These are phyloP conservation scores for Remersonia thermophila DNA, from an alignment of 2,329 filamentous ascomycete genomes.

Conservation along the genomic window DNA sequence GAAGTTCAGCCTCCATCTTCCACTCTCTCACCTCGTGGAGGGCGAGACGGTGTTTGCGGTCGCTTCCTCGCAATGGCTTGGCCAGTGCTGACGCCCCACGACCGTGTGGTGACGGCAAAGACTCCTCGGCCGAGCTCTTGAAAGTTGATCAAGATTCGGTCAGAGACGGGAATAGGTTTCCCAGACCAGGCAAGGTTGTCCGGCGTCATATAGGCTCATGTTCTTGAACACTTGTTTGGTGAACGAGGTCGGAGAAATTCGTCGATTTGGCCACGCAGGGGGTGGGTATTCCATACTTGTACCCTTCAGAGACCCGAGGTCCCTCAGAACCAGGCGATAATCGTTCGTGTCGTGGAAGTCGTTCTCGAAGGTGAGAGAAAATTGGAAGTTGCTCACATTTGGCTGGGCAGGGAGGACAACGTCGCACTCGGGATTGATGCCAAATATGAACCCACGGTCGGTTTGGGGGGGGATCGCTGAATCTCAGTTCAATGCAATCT, in stretches of 20 bases:
- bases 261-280: no score
- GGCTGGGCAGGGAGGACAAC: background rate
- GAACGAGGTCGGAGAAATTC: background rate
- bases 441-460: background rate
- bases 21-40: background rate
- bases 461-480: background rate
- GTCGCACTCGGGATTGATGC: background rate
- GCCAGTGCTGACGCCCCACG: constrained; percentile 1
- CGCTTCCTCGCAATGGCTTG: background rate
- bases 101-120: background rate
- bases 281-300: no score
- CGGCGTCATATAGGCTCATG: background rate
- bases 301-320: background rate
- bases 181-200: no score
- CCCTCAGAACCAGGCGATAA: constrained; percentile 1
- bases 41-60: no score
- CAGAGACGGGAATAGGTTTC: no score
- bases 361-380: background rate
- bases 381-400: background rate
- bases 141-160: background rate
- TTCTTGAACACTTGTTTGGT: background rate
- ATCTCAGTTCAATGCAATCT: background rate
- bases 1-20: background rate
- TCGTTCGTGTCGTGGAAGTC: background rate
- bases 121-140: background rate